These are phyloP conservation scores for Pythium myriotylum DNA, from an alignment of 352 stramenopile species.

Conservation along the genomic window DNA sequence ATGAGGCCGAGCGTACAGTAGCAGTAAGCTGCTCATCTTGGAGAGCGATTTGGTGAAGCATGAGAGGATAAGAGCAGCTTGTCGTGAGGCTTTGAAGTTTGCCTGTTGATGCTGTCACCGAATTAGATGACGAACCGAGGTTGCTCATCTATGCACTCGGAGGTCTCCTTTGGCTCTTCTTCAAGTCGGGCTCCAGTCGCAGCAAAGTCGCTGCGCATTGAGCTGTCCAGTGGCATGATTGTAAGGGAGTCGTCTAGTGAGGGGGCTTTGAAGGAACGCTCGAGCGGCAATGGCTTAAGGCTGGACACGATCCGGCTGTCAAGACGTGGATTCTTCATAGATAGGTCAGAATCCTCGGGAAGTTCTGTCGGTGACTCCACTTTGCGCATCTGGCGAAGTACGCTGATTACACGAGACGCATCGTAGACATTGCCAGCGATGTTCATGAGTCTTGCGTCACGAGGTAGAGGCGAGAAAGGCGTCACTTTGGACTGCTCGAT, in stretches of 20 bases:
- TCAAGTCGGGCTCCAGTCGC: too few species aligned
- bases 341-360: not conserved
- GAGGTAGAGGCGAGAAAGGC: not conserved
- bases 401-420: not conserved
- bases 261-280: not conserved
- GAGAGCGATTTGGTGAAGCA: too few species aligned
- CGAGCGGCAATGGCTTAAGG: not conserved
- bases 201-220: too few species aligned
- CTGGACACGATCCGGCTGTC: not conserved
- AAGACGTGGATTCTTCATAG: not conserved
- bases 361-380: not conserved
- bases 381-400: not conserved
- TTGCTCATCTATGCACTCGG: too few species aligned
- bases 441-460: slow-evolving; percentile 8
- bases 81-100: too few species aligned
- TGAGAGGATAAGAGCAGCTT: too few species aligned
- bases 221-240: too few species aligned
- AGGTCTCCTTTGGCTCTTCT: too few species aligned
- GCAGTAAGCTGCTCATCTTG: too few species aligned
- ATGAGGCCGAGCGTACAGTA: too few species aligned
- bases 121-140: too few species aligned
- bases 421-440: slow-evolving; percentile 4
- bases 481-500: not conserved
- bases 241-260: not conserved
- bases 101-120: too few species aligned